These are phyloP conservation scores for Pseudopithomyces maydicus DNA, from an alignment of 2,329 filamentous ascomycete species.

Conservation along the genomic window DNA sequence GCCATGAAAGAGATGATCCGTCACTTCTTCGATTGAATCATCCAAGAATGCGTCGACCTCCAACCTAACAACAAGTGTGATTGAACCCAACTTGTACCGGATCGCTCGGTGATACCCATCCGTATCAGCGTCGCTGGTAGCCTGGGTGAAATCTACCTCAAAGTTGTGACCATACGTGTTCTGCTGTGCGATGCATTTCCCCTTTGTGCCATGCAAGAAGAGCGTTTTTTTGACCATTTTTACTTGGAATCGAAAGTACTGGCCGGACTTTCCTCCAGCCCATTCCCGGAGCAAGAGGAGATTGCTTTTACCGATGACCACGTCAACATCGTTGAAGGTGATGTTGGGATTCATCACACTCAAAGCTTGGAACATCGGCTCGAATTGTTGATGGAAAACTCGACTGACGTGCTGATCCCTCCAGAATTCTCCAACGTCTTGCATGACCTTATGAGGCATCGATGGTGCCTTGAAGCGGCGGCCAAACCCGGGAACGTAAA, in stretches of 20 bases:
- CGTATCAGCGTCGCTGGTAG: neutral
- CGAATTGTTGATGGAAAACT: constrained; percentile 5
- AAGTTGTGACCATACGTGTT: neutral
- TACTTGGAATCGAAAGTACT: neutral
- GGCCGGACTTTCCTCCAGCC: neutral
- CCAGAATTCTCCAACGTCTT: neutral
- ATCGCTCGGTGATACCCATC: constrained; percentile 7
- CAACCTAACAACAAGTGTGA: constrained; percentile 1
- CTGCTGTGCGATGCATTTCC: neutral
- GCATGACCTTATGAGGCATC: neutral
- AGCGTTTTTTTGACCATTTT: neutral
- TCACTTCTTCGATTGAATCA: neutral
- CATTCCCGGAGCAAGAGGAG: neutral
- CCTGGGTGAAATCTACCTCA: neutral
- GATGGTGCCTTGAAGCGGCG: neutral
- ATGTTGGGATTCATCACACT: constrained; percentile 9
- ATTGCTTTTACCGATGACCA: constrained; percentile 4
- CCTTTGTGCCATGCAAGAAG: neutral
- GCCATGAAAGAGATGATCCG: neutral
- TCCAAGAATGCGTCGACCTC: constrained; percentile 6
- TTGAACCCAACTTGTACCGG: neutral
- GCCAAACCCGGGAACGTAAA: neutral
- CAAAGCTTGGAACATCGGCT: constrained; percentile 15
- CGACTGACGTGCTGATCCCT: neutral
- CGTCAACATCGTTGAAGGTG: constrained; percentile 4